These are phyloP conservation scores for Candida freyschussii DNA, from an alignment of 1,139 yeast genomes.

Conservation along the genomic window DNA sequence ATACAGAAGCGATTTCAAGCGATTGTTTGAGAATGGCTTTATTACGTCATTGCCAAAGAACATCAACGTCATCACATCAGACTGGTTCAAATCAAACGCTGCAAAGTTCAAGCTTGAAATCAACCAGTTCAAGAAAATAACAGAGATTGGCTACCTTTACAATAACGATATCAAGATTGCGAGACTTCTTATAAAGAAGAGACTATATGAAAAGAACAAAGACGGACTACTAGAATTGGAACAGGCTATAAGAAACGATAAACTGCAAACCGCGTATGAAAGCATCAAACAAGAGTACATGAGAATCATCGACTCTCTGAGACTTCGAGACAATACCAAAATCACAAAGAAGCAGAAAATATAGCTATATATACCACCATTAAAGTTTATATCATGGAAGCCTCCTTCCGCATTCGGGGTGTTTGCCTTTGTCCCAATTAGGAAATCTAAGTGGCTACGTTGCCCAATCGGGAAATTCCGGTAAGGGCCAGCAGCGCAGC, in stretches of 20 bases:
- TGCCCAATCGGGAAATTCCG: constrained; percentile 3
- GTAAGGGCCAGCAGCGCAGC: background rate
- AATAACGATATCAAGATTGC: constrained; percentile 27
- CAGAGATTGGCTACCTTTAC: constrained; percentile 69
- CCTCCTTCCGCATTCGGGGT: constrained; percentile 6
- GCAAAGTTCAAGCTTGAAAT: constrained; percentile 56
- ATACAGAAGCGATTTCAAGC: constrained; percentile 70
- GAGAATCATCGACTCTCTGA: constrained; percentile 35
- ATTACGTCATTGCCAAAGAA: constrained; percentile 25
- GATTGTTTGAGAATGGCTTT: constrained; percentile 37
- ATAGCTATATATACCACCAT: background rate
- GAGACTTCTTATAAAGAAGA: constrained; percentile 61
- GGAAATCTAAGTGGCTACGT: constrained; percentile 6
- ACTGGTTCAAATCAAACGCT: constrained; percentile 41
- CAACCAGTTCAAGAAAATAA: constrained; percentile 70
- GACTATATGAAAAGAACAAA: constrained; percentile 70
- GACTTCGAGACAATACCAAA: constrained; percentile 13
- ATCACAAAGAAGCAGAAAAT: constrained; percentile 12
- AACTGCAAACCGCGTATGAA: constrained; percentile 71
- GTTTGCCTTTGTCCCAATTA: constrained; percentile 6
- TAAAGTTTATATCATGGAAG: no score
- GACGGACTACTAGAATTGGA: constrained; percentile 73
- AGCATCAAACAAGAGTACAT: constrained; percentile 65
- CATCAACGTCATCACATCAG: constrained; percentile 23
- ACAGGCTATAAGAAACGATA: constrained; percentile 54